Conservation (phyloP, 2,329 filamentous ascomycete species). For the Arachnomyces sp. region DNA sequence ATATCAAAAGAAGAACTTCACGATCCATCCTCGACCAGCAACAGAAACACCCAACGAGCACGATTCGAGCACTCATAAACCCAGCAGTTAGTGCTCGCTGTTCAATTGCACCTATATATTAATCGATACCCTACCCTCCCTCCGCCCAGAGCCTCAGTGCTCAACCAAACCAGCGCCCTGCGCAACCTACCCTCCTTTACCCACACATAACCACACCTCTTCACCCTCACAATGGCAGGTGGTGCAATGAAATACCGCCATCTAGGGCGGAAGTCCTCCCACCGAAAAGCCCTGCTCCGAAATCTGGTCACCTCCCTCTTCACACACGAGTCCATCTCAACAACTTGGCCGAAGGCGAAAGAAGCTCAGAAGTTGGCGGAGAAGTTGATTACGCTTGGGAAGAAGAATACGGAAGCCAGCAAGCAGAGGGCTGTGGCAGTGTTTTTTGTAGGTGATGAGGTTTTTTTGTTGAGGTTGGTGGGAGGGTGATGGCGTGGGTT, state of each 20-base stretch:
- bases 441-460: slow-evolving; percentile 62
- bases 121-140: not conserved
- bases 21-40: not conserved
- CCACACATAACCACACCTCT: slow-evolving; percentile 2
- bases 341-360: slow-evolving; percentile 94
- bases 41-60: too few relatives aligned
- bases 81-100: too few relatives aligned
- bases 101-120: too few relatives aligned
- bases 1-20: not conserved
- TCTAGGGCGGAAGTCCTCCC: slow-evolving; percentile 74
- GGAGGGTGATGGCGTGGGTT: too few relatives aligned
- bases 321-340: slow-evolving; percentile 85
- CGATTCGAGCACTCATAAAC: too few relatives aligned
- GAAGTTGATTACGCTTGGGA: slow-evolving; percentile 87
- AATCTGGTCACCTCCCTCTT: slow-evolving; percentile 95
- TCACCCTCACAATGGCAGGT: slow-evolving; percentile 60
- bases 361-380: slow-evolving; percentile 90
- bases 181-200: slow-evolving; percentile 3
- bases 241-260: slow-evolving; percentile 82
- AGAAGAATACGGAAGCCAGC: slow-evolving; percentile 81
- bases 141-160: not conserved
- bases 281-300: slow-evolving; percentile 84
- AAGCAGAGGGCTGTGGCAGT: slow-evolving; percentile 66
- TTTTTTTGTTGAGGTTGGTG: not conserved
- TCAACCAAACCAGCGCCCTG: not conserved